phyloP scores from a whole-genome alignment of 2,329 filamentous ascomycete species.

The Venturiaceae sp. region DNA sequence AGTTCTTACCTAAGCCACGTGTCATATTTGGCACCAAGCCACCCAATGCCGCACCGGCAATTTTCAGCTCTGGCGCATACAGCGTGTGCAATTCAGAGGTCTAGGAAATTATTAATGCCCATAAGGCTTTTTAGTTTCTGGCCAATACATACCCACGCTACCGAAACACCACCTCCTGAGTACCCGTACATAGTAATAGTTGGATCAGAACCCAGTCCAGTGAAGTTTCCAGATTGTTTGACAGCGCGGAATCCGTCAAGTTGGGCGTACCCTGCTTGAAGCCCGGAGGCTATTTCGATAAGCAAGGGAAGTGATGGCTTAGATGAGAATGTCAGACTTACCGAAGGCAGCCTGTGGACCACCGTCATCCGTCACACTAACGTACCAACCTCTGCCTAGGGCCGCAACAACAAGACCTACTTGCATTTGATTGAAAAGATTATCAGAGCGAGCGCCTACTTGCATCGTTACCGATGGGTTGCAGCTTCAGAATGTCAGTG shows the following conservation, averaged over 20 bases:
- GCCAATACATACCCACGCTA: slow-evolving; percentile 29
- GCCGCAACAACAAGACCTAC: neutral
- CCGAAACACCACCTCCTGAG: slow-evolving; percentile 44
- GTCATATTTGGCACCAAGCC: slow-evolving; percentile 35
- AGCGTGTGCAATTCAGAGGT: slow-evolving; percentile 39
- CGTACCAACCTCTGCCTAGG: slow-evolving; percentile 2
- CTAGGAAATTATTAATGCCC: too few relatives aligned
- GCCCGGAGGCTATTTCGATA: slow-evolving; percentile 4
- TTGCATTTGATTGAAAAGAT: slow-evolving; percentile 2
- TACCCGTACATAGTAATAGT: slow-evolving; percentile 43
- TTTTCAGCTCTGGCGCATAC: slow-evolving; percentile 44
- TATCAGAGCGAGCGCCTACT: neutral
- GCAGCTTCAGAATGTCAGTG: neutral
- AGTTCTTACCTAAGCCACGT: slow-evolving; percentile 22
- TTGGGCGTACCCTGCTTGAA: slow-evolving; percentile 32
- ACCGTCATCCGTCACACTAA: slow-evolving; percentile 6
- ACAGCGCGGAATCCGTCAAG: slow-evolving; percentile 35
- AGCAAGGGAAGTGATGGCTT: too few relatives aligned
- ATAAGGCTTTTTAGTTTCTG: too few relatives aligned
- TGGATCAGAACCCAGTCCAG: slow-evolving; percentile 5
- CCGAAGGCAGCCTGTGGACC: slow-evolving; percentile 2
- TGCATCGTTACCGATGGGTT: slow-evolving; percentile 6
- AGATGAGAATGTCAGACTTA: neutral
- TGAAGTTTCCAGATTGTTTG: slow-evolving; percentile 13
- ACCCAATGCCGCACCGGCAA: slow-evolving; percentile 40